Evolutionary conservation across 148 eudicot species (phyloP), one percentile per base, ranked within the genome.

Genomic region (Cornus kousa): DNA sequence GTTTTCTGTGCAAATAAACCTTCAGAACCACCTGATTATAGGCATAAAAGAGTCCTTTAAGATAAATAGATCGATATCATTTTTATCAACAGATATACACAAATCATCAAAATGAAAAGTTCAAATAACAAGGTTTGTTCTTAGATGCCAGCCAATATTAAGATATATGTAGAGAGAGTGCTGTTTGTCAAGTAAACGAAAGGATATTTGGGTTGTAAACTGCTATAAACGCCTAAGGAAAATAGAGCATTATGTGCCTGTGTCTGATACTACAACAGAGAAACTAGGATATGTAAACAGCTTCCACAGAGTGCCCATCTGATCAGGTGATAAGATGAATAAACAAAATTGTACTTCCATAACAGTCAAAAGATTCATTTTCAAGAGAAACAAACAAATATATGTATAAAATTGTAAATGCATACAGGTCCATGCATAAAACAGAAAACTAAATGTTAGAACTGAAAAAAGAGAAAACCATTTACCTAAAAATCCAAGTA

Each of bases 401-500:
- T 48, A 22, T 46, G 22, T 2, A 76, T 67, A 31, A 67, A 28
- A 28, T 28, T 28, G 28, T 28, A 28, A 28, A 6, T 4, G 23
- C 19, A 66, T 23, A 62, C 12, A 39, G n/a, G 57, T 40, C 31
- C 9, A 3, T n/a, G 53, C 50, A 62, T 74, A 10, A 65, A 64
- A 65, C 12, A 75, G 65, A 64, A 62, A 62, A 62, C 23, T n/a
- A 62, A 62, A 62, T 17, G 19, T 2, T 0, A 31, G 35, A 37
- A 16, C 23, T 39, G 28, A 23, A 19, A 20, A 50, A 67, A 69
- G 12, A 70, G 55, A 31, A n/a, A 32, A 35, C 3, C 33, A 76
- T 87, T 87, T 89, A 92, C 99, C 99, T 59, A 96, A 76, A 86
- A 96, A 96, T 71, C 99, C 99, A 78, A 94, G 91, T 82, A 96